Conservation (phyloP, 352 stramenopile species). For the Globisporangium nagaii region DNA sequence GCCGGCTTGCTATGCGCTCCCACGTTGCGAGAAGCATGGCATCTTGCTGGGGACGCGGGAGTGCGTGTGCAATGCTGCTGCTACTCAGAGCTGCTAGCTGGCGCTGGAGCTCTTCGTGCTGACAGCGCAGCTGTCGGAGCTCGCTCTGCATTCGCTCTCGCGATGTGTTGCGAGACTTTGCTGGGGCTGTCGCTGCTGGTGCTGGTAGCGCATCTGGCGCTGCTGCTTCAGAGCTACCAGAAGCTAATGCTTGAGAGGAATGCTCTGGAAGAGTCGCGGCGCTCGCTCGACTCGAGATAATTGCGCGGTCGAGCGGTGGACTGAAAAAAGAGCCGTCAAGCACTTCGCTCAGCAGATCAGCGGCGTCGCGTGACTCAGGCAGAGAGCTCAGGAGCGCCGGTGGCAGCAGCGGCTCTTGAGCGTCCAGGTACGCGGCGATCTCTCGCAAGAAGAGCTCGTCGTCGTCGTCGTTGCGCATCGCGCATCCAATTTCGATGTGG, state of each 20-base stretch:
- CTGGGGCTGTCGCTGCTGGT: background rate
- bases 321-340: background rate
- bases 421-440: background rate
- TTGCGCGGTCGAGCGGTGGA: too few species aligned
- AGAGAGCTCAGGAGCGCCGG: background rate
- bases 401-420: background rate
- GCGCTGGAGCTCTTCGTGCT: constrained; percentile 2
- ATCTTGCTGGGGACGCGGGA: background rate
- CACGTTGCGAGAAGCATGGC: background rate
- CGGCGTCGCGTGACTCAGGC: background rate
- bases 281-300: too few species aligned
- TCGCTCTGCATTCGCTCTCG: constrained; percentile 20
- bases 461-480: too few species aligned
- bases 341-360: too few species aligned
- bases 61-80: background rate
- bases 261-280: background rate
- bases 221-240: background rate
- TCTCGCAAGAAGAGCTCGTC: background rate
- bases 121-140: constrained; percentile 13
- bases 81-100: constrained; percentile 3
- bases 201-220: background rate
- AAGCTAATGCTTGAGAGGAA: background rate
- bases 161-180: constrained; percentile 6
- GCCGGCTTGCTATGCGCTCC: background rate
- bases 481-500: too few species aligned